Conservation (phyloP, 257 asterid genomes). For the Fraxinus anomala region DNA sequence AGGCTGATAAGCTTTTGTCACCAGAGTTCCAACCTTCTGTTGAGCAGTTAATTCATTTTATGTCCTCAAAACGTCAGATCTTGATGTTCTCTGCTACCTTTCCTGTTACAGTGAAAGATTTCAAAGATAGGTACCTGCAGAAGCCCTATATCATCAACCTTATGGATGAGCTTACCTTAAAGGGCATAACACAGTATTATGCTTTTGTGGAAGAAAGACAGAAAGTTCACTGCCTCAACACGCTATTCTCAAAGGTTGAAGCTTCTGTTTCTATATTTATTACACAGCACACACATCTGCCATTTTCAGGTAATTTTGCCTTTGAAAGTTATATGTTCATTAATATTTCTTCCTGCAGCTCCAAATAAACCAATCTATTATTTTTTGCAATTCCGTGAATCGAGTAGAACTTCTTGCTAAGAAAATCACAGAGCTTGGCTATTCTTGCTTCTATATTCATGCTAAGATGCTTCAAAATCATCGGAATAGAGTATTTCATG, state of each 20-base stretch:
- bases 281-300: neutral
- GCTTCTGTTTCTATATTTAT: neutral
- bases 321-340: neutral
- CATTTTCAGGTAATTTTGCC: slow-evolving; percentile 16
- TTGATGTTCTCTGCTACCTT: slow-evolving; percentile 81
- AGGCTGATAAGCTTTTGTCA: slow-evolving; percentile 80
- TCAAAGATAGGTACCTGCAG: slow-evolving; percentile 61
- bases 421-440: slow-evolving; percentile 83
- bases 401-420: slow-evolving; percentile 79
- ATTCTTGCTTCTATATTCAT: slow-evolving; percentile 80
- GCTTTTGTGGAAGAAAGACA: slow-evolving; percentile 88
- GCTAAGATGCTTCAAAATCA: slow-evolving; percentile 87
- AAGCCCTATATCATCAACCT: slow-evolving; percentile 71
- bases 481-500: slow-evolving; percentile 79
- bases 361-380: slow-evolving; percentile 77
- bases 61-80: slow-evolving; percentile 56
- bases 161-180: slow-evolving; percentile 80
- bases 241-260: slow-evolving; percentile 73
- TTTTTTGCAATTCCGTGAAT: slow-evolving; percentile 79
- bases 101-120: slow-evolving; percentile 74
- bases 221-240: slow-evolving; percentile 82
- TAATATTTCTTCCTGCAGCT: slow-evolving; percentile 47
- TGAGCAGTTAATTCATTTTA: slow-evolving; percentile 61
- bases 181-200: slow-evolving; percentile 77
- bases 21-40: slow-evolving; percentile 80